These are phyloP conservation scores for Xylaria longipes DNA, from an alignment of 495 filamentous ascomycete species.

Conservation along the genomic window DNA sequence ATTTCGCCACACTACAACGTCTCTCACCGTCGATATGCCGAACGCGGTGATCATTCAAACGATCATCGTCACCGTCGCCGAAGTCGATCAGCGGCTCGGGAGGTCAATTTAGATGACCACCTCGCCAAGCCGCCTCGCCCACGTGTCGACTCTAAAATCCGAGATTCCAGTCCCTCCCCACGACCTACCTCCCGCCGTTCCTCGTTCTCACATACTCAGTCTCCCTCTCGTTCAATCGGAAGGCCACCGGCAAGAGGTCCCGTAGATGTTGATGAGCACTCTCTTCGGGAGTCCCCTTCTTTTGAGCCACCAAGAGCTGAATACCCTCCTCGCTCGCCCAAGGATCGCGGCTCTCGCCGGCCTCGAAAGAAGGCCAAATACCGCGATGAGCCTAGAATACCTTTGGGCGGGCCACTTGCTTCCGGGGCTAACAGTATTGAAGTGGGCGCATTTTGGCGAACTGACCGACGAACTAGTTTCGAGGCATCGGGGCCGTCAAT, in stretches of 20 bases:
- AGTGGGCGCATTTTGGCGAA: conserved; percentile 51
- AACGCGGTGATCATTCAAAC: conserved; percentile 31
- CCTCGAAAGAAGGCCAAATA: conserved; percentile 42
- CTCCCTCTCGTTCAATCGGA: conserved; percentile 40
- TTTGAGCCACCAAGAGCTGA: conserved; percentile 40
- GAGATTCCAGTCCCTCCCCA: conserved; percentile 38
- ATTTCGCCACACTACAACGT: conserved; percentile 34
- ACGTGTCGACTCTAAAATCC: conserved; percentile 32
- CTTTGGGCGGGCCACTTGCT: conserved; percentile 40
- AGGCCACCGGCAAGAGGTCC: conserved; percentile 43
- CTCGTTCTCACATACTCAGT: conserved; percentile 48
- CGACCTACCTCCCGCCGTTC: conserved; percentile 37
- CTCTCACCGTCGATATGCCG: conserved; percentile 31
- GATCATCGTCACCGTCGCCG: conserved; percentile 33
- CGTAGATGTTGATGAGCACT: conserved; percentile 43
- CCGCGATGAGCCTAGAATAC: conserved; percentile 43
- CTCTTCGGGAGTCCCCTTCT: conserved; percentile 43
- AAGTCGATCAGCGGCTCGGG: conserved; percentile 42
- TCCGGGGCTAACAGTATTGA: conserved; percentile 58
- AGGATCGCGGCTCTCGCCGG: conserved; percentile 37
- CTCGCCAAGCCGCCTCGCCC: conserved; percentile 22
- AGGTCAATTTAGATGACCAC: conserved; percentile 32
- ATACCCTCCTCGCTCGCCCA: conserved; percentile 37
- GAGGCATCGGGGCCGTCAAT: conserved; percentile 27
- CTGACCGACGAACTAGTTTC: conserved; percentile 49